phyloP scores from a whole-genome alignment of 331 rosid species.

The Quercus tomentella region DNA sequence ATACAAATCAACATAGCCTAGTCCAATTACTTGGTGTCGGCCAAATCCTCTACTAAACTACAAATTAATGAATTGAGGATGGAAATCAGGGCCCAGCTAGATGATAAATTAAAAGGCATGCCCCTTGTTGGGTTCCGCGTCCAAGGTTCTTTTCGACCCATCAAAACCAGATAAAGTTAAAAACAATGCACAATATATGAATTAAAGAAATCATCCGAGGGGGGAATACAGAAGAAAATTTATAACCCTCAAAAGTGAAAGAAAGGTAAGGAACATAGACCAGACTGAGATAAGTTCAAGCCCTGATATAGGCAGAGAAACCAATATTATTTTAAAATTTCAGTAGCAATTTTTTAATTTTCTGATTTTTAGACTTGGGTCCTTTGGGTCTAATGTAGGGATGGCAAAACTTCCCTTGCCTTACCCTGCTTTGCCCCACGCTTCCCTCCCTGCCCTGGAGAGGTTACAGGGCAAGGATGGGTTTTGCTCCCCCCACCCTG shows the following conservation, averaged over 20 bases:
- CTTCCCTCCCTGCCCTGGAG: too few species aligned
- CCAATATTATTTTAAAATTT: neutral
- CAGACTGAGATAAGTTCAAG: neutral
- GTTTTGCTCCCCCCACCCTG: too few species aligned
- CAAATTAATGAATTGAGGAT: neutral
- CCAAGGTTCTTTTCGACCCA: neutral
- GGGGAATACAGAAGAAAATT: too few species aligned
- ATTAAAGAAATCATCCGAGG: neutral
- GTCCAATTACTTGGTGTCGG: neutral
- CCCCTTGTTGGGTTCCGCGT: neutral
- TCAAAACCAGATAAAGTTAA: neutral
- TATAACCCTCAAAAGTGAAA: too few species aligned
- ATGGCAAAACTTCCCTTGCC: too few species aligned
- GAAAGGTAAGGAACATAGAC: too few species aligned
- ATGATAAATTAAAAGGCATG: neutral
- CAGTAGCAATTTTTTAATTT: too few species aligned
- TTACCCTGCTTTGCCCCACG: too few species aligned
- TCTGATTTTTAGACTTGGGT: too few species aligned
- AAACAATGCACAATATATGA: neutral
- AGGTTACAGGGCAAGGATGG: too few species aligned
- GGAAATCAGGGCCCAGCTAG: neutral
- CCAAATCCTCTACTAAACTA: neutral
- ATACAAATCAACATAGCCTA: neutral
- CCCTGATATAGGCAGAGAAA: too few species aligned
- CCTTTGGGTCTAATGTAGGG: too few species aligned